Evolutionary conservation across 2,329 filamentous ascomycete species (phyloP).

Genomic region (Diaporthe sp.): DNA sequence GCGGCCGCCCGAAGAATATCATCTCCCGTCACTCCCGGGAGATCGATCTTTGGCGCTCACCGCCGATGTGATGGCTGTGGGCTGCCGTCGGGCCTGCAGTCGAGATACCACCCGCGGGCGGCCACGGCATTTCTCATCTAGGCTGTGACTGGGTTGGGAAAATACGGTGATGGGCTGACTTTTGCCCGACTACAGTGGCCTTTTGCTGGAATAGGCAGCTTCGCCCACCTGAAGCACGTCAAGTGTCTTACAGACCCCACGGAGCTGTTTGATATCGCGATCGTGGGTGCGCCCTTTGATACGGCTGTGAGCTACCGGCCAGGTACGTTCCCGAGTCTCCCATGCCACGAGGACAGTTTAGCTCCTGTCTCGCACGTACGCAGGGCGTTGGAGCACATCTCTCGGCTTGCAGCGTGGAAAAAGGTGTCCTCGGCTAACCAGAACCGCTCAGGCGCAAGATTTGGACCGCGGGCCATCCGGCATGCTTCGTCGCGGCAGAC

Average conservation of each 20-base stretch:
- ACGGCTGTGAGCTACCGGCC: slow-evolving; percentile 80
- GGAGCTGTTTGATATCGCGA: slow-evolving; percentile 77
- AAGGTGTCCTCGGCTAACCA: neutral
- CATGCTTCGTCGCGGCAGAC: slow-evolving; percentile 87
- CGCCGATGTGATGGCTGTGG: slow-evolving; percentile 35
- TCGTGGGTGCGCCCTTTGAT: slow-evolving; percentile 82
- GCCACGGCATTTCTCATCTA: slow-evolving; percentile 18
- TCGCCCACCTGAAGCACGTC: slow-evolving; percentile 78
- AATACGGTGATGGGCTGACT: slow-evolving; percentile 8
- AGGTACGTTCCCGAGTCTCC: slow-evolving; percentile 56
- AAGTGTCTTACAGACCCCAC: slow-evolving; percentile 78
- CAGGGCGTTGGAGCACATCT: too few relatives aligned
- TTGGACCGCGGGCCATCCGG: slow-evolving; percentile 89
- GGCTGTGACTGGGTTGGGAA: neutral
- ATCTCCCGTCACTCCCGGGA: slow-evolving; percentile 8
- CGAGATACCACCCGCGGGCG: slow-evolving; percentile 8
- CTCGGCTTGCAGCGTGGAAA: neutral
- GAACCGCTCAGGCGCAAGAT: slow-evolving; percentile 72
- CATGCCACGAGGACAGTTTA: neutral
- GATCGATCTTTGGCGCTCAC: slow-evolving; percentile 35
- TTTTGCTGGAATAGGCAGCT: slow-evolving; percentile 82
- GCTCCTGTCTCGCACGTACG: too few relatives aligned
- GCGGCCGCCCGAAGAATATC: slow-evolving; percentile 14
- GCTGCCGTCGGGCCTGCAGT: slow-evolving; percentile 31
- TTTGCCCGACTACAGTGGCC: slow-evolving; percentile 60